These are phyloP conservation scores for Sordaria brevicollis DNA, from an alignment of 495 filamentous ascomycete species.

Conservation along the genomic window DNA sequence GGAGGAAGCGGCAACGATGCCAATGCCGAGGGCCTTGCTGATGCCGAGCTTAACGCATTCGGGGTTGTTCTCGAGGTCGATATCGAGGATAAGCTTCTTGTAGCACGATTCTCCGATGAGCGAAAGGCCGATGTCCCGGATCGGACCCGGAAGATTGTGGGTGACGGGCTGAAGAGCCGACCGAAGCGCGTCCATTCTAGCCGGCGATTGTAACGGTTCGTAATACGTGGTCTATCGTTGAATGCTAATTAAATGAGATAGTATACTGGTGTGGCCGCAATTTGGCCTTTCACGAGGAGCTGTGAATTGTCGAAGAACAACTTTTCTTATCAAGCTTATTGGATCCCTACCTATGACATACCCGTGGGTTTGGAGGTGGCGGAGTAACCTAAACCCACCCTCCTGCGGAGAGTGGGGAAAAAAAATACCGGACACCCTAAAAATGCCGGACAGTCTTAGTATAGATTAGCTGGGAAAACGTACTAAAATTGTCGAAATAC, in stretches of 20 bases:
- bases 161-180: slow-evolving; percentile 67
- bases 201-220: not conserved
- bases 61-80: slow-evolving; percentile 55
- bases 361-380: no score
- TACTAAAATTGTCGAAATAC: no score
- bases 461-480: no score
- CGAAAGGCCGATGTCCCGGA: slow-evolving; percentile 63
- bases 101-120: slow-evolving; percentile 81
- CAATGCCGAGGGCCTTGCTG: slow-evolving; percentile 85
- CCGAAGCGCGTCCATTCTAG: slow-evolving; percentile 45
- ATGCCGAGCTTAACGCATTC: slow-evolving; percentile 78
- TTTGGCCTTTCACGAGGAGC: not conserved
- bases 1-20: slow-evolving; percentile 76
- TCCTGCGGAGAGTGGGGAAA: no score
- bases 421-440: no score
- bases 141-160: slow-evolving; percentile 63
- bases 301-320: not conserved
- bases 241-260: not conserved
- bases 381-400: no score
- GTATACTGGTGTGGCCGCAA: not conserved
- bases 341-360: no score
- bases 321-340: not conserved
- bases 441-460: no score
- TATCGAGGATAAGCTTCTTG: slow-evolving; percentile 64
- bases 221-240: not conserved